Base-by-base conservation (phyloP, 2,329 filamentous ascomycete species). In the Huntiella savannae region DNA sequence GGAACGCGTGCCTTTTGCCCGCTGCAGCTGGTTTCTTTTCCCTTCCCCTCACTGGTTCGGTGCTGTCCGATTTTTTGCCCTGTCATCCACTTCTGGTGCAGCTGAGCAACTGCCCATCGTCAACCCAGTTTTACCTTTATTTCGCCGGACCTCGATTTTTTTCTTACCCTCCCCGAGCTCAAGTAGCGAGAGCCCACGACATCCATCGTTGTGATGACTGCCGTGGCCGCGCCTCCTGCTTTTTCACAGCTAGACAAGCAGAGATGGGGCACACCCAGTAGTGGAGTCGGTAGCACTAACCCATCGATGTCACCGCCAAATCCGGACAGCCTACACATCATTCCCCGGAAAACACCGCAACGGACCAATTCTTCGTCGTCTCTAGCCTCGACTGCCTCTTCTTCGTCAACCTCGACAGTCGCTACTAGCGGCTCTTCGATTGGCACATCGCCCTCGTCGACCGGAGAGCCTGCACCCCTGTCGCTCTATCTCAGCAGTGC, bases 281-380 rank as follows among this genome's bases (percentile, higher is more conserved):
- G 28, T 37, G 19, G 45, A 34, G 33, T 55, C 60, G 60, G 50
- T 33, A 45, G 19, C 43, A 44, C 13, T 36, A 45, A 13, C 19
- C 12, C 32, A 13, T 33, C 32, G 39, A 35, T 43, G 46, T 28
- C 34, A 28, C 40, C 22, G 40, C 34, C 28, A 28, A 45, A 41
- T 33, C 19, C 33, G 38, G 46, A 39, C 36, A 43, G 39, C 5
- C 32, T 49, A 33, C 77, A 81, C 62, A 87, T 93, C 74, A 84
- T 92, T 61, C 82, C 84, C 58, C 83, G 86, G 56, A 95, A 94
- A 66, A 78, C 73, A 58, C 71, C 85, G 51, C 83, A 88, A 61
- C 78, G 88, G 60, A 80, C 80, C 57, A 93, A 85, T 68, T 96
- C 88, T 33, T 91, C 85, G 49, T 93, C 86, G 3, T 94, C 87